Percentiles rank a stretch among this genome's conserved stretches.
Conservation (phyloP, 495 filamentous ascomycete genomes). For the Astrothelium subdiscretum region DNA sequence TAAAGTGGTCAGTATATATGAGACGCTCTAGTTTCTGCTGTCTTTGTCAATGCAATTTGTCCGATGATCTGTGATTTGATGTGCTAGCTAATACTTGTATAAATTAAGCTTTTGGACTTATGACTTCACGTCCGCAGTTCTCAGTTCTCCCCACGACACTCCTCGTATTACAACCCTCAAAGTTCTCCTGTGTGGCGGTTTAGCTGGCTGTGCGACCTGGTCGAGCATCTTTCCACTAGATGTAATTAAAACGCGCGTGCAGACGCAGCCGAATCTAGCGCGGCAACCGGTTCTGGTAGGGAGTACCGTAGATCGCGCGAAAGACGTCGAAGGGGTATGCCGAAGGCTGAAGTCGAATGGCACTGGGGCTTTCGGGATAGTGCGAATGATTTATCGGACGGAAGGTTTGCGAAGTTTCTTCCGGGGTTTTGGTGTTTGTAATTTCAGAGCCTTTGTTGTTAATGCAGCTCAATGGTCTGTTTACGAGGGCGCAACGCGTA, state of each 20-base stretch:
- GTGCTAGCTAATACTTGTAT: conserved; percentile 7
- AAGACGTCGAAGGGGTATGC: too few species aligned
- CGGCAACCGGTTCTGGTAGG: too few species aligned
- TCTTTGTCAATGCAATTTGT: too few species aligned
- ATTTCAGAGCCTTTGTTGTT: conserved; percentile 71
- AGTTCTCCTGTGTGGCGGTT: conserved; percentile 66
- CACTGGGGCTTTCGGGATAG: conserved; percentile 24
- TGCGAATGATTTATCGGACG: conserved; percentile 47
- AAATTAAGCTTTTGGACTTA: conserved; percentile 65
- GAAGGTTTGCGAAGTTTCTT: conserved; percentile 64
- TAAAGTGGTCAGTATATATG: too few species aligned
- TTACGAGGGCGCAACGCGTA: conserved; percentile 69
- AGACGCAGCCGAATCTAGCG: conserved; percentile 32
- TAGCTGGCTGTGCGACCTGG: conserved; percentile 80
- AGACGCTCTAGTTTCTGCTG: too few species aligned
- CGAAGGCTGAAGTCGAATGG: too few species aligned
- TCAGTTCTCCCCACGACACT: conserved; percentile 30
- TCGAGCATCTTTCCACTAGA: conserved; percentile 78
- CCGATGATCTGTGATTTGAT: too few species aligned
- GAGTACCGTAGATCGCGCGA: neutral
- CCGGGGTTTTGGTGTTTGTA: conserved; percentile 66
- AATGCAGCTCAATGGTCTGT: conserved; percentile 75
- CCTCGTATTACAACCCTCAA: conserved; percentile 42
- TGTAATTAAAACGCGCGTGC: conserved; percentile 78
- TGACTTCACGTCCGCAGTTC: conserved; percentile 51